Base-by-base conservation (phyloP, 2,329 filamentous ascomycete genomes). In the Colletotrichum truncatum region DNA sequence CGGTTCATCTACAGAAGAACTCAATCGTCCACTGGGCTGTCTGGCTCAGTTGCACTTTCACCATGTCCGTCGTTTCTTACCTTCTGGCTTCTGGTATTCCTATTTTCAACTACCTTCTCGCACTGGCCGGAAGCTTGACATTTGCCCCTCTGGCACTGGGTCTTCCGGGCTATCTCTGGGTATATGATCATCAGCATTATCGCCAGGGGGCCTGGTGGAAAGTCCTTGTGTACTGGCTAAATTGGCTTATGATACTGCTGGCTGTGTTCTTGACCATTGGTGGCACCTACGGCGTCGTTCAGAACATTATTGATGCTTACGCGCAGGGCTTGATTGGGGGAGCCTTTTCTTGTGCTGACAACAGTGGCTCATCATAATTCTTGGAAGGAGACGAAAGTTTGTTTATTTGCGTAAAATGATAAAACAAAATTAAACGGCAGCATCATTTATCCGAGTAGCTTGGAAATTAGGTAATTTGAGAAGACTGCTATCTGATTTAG, bases 231-330 rank as follows among this genome's bases (percentile, higher is more conserved):
- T 79, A 74, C 63, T 75, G 72, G 52, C 72, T 79, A 34, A 74
- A 77, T 62, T 75, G 73, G 72, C 56, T 72, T 14, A 72, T 81
- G 72, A 76, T 80, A 53, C 45, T 71, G 0, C 56, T 80, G 0
- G 77, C 75, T 0, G 71, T 70, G 1, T 81, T 82, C 61, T 34
- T 82, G 66, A 79, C 75, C 2, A 66, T 81, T 18, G 78, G 77
- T 12, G 80, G 80, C 3, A 82, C 78, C 2, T 80, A 81, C 57
- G 78, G 82, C 34, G 81, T 84, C 2, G 78, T 86, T 23, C 76
- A 82, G 60, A 76, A 82, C 67, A 85, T 87, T 65, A 82, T 82
- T 55, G 75, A 83, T 55, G 84, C 85, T 1, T 87, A 87, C 70
- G 79, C 77, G 4, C 76, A 76, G 49, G 82, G 81, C 0, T 70